Evolutionary conservation across 805 yeast species (phyloP), one percentile per base, ranked within the genome.

Genomic region (Hagleromyces aurorensis): DNA sequence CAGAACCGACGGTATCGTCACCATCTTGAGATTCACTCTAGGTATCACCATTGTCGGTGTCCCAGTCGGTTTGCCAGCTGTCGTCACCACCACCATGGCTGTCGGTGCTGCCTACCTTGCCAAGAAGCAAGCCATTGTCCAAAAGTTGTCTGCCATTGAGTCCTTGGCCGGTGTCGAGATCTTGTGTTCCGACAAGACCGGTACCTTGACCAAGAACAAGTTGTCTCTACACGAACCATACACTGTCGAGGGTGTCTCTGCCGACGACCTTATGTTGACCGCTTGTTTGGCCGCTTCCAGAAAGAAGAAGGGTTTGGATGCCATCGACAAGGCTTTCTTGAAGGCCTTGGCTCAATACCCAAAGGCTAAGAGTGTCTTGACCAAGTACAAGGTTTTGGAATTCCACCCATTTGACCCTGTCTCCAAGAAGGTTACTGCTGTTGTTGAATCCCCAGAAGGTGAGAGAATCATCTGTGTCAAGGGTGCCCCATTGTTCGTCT

Each of bases 91-190:
- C 55, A 86, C 96, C 63, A 85, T 86, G 96, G 96, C 96, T 65
- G 96, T 87, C 67, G 96, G 96, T 78, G 96, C 96, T 64, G 95
- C 96, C 60, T 84, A 86, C 80, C 72, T 86, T 59, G 96, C 96
- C 55, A 83, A 85, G 76, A 86, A 85, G 69, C 84, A 84, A 69
- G 96, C 96, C 51, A 86, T 86, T 72, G 96, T 86, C 55, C 96
- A 86, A 69, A 86, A 86, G 64, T 73, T 86, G 57, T 82, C 94
- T 63, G 96, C 96, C 48, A 86, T 86, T 69, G 96, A 86, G 70
- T 86, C 95, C 43, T 71, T 86, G 52, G 96, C 95, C 47, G 95
- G 95, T 78, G 96, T 86, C 58, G 95, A 87, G 70, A 84, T 86
- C 66, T 74, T 86, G 64, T 86, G 96, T 78, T 86, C 96, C 54